A percentile compares a stretch with the other conserved stretches of the same genome.
These are phyloP conservation scores for Baorangia bicolor DNA, from an alignment of 768 basidiomycete species.

Conservation along the genomic window DNA sequence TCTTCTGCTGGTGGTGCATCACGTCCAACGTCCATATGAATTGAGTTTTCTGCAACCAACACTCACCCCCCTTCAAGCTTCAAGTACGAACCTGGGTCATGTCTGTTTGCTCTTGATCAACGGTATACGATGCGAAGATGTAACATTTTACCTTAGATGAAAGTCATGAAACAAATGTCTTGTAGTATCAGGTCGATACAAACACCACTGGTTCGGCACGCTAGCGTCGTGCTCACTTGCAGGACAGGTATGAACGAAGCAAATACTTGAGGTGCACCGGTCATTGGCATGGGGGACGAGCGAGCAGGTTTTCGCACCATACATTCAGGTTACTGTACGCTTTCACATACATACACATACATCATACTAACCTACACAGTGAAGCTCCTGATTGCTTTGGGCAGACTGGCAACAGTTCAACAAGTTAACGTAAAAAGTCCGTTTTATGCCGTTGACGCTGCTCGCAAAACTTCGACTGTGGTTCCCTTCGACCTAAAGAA, in stretches of 20 bases:
- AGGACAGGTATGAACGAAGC: neutral
- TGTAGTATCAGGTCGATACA: neutral
- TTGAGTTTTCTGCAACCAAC: neutral
- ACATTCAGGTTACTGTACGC: neutral
- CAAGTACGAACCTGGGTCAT: too few relatives aligned
- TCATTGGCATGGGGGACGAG: neutral
- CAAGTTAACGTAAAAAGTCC: neutral
- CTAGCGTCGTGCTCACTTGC: too few relatives aligned
- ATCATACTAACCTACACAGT: neutral
- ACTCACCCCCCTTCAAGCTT: neutral
- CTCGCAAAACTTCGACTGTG: constrained; percentile 9
- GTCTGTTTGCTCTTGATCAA: too few relatives aligned
- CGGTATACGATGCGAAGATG: too few relatives aligned
- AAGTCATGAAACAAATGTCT: too few relatives aligned
- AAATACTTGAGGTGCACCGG: neutral
- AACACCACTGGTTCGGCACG: too few relatives aligned
- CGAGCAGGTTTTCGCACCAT: neutral
- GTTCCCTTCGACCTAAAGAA: constrained; percentile 15
- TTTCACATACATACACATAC: neutral
- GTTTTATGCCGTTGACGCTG: neutral
- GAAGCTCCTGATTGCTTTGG: neutral
- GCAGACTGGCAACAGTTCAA: neutral
- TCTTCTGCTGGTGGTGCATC: neutral
- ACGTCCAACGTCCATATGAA: neutral
- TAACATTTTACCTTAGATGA: too few relatives aligned